Conservation (phyloP, 345 rosid genomes). For the Aquilaria sinensis region DNA sequence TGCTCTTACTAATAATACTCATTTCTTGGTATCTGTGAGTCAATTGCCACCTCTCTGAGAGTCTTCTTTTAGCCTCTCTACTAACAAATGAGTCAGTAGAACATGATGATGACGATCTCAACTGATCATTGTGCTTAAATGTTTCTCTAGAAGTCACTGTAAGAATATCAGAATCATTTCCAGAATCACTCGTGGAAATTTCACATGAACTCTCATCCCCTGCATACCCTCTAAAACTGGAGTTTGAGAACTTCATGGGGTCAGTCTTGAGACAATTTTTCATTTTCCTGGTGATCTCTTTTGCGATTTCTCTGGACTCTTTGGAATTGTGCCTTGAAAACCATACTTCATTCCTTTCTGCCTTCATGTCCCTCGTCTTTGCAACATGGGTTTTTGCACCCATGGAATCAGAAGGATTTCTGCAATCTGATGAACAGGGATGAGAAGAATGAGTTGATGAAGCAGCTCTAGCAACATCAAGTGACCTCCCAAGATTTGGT, state of each 20-base stretch:
- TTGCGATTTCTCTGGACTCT: conserved; percentile 68
- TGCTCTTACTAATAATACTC: conserved; percentile 43
- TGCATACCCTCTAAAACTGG: conserved; percentile 58
- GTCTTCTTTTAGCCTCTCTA: conserved; percentile 88
- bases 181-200: conserved; percentile 62
- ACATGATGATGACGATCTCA: conserved; percentile 36
- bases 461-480: conserved; percentile 31
- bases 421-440: conserved; percentile 39
- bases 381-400: conserved; percentile 29
- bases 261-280: conserved; percentile 32
- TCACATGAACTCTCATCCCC: conserved; percentile 76
- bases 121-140: conserved; percentile 31
- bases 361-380: conserved; percentile 34
- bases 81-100: conserved; percentile 63
- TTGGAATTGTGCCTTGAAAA: conserved; percentile 45
- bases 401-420: conserved; percentile 26
- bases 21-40: conserved; percentile 56
- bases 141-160: conserved; percentile 36
- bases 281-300: conserved; percentile 59
- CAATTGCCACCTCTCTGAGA: conserved; percentile 95
- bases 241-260: conserved; percentile 36
- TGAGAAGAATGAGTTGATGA: conserved; percentile 49
- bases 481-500: conserved; percentile 65
- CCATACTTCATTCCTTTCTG: conserved; percentile 33
- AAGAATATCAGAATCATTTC: conserved; percentile 52